Evolutionary conservation across 108 stramenopile species (phyloP), one percentile per base, ranked within the genome.

Genomic region (Cyclotella baltica): DNA sequence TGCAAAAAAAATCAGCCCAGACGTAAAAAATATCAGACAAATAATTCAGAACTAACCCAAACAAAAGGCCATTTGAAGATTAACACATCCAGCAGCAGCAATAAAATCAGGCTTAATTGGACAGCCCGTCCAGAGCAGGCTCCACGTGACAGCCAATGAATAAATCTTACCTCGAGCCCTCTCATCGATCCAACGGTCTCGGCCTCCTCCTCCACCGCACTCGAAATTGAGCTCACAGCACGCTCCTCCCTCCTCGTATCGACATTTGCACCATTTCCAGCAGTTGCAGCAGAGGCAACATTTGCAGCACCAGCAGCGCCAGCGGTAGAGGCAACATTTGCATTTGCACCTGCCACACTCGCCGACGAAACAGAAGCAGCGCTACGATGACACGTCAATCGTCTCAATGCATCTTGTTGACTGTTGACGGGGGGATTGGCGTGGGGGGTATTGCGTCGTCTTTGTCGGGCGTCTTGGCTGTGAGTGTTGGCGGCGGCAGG

Each of bases 331-430:
- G 50, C 4, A 29, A 20, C 28, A 13, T 2, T 19, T 31, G n/a
- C 61, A 67, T 2, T 28, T 19, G 20, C 23, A 22, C 64, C 43
- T 15, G 30, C 30, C 22, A 5, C 10, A 35, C 31, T 33, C 0
- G 61, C 16, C 2, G 33, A 34, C 16, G 34, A 36, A 8, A 67
- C 18, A 29, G 50, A 34, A 16, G 67, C 67, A 6, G 67, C 67
- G 20, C 18, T 51, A 3, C 67, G 67, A 67, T 67, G 29, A 30
- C 30, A 50, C 50, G 67, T 67, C 67, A 67, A 67, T 31, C 67
- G 48, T 30, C 67, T 20, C 37, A 67, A 40, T 11, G 67, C 67
- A 19, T 67, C 67, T 31, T 67, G 67, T 19, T 67, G 67, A 25
- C 18, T 13, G 38, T n/a, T 61, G 19, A 48, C n/a, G 10, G 51